Conservation (phyloP, 1,284 basidiomycete genomes). For the Grifola frondosa region DNA sequence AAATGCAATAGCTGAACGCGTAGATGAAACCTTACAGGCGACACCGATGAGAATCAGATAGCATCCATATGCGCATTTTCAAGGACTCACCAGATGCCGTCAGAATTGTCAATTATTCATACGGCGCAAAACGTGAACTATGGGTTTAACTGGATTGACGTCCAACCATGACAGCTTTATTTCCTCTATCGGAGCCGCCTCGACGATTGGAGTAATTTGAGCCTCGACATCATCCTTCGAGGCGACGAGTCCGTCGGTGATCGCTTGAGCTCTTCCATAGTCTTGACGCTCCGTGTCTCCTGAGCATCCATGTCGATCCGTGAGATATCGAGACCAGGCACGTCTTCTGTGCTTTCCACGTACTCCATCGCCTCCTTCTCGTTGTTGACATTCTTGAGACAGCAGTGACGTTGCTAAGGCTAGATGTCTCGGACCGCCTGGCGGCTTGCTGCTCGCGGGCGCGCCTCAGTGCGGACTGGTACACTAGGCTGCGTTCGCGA, state of each 20-base stretch:
- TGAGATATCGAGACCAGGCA: too few species aligned
- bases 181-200: conserved; percentile 26
- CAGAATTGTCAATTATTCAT: conserved; percentile 70
- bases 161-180: conserved; percentile 65
- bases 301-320: too few species aligned
- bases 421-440: conserved; percentile 16
- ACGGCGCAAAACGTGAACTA: conserved; percentile 55
- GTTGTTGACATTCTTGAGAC: conserved; percentile 8
- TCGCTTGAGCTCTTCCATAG: conserved; percentile 11
- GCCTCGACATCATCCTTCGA: conserved; percentile 3
- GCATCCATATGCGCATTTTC: background rate
- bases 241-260: background rate
- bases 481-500: conserved; percentile 74
- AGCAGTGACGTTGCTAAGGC: conserved; percentile 18
- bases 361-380: conserved; percentile 11
- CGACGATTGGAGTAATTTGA: background rate
- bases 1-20: conserved; percentile 66
- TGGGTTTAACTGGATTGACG: conserved; percentile 69
- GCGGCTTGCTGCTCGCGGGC: conserved; percentile 23
- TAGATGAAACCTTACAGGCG: conserved; percentile 61
- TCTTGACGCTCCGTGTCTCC: conserved; percentile 17
- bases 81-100: conserved; percentile 61
- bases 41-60: background rate
- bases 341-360: conserved; percentile 2
- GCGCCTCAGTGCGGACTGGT: conserved; percentile 58